Evolutionary conservation across 345 rosid genomes (phyloP).

Genomic region (Psidium friedrichsthalianum): DNA sequence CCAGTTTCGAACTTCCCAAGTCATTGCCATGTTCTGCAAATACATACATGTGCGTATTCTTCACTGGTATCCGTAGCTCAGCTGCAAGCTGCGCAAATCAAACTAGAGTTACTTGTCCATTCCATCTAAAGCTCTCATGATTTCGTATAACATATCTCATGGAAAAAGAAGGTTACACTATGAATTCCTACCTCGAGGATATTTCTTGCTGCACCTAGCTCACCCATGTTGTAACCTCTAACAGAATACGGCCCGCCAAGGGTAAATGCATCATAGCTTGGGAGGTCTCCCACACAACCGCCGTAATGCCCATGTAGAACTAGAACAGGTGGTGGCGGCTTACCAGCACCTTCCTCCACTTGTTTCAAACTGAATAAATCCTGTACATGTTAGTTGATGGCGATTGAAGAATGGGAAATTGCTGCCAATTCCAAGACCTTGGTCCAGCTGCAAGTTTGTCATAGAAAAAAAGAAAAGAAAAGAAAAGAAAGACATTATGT

Average conservation of each 20-base stretch:
- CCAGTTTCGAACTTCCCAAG: slow-evolving; percentile 89
- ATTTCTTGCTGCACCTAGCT: slow-evolving; percentile 82
- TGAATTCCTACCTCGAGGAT: slow-evolving; percentile 60
- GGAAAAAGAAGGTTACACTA: neutral
- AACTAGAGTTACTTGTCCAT: neutral
- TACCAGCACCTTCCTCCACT: slow-evolving; percentile 82
- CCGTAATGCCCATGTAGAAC: slow-evolving; percentile 99
- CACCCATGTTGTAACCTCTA: slow-evolving; percentile 99
- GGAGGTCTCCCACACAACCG: slow-evolving; percentile 96
- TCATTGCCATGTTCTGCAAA: slow-evolving; percentile 97
- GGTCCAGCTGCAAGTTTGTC: slow-evolving; percentile 62
- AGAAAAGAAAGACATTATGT: neutral
- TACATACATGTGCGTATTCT: slow-evolving; percentile 67
- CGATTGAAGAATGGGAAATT: slow-evolving; percentile 95
- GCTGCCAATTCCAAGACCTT: slow-evolving; percentile 95
- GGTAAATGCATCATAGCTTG: slow-evolving; percentile 93
- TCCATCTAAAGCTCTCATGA: neutral
- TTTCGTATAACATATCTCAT: neutral
- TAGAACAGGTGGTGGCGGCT: slow-evolving; percentile 79
- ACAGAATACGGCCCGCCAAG: slow-evolving; percentile 99
- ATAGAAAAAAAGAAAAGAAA: neutral
- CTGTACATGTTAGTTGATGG: slow-evolving; percentile 78
- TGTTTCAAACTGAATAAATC: slow-evolving; percentile 72
- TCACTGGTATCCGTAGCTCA: slow-evolving; percentile 82
- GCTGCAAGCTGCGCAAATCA: slow-evolving; percentile 70